Evolutionary conservation across 129 eudicot species (phyloP), one percentile per base, ranked within the genome.

Genomic region (Escallonia rubra): DNA sequence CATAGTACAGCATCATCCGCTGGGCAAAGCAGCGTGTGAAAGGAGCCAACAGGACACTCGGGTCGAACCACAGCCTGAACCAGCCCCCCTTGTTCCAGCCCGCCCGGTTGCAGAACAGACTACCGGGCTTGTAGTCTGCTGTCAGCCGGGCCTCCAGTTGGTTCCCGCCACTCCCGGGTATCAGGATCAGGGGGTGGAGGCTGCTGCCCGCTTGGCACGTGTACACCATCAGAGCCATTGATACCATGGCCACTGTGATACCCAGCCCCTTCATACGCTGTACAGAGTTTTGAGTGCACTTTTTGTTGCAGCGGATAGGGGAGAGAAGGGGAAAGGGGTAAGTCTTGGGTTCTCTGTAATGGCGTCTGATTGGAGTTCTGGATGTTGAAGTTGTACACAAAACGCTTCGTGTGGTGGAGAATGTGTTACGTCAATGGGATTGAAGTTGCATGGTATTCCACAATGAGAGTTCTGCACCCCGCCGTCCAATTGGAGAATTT

Each of bases 151-250:
- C 98, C 71, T 91, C 98, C 7, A 91, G 77, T 62, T 91, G 96
- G 91, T 91, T 91, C 43, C 98, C 98, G 7, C 98, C 98, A 7
- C 72, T 72, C 62, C 98, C 98, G 0, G 98, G 98, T 6, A 91
- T 76, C 50, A 91, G 56, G 47, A 91, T 73, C 64, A 91, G 64
- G 3, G 98, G 98, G 66, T 88, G 70, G 10, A 85, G 75, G 65
- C 59, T 61, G 40, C 51, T 62, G 15, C 61, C 65, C 0, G 82
- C 72, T 5, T 63, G 62, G 65, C 76, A 79, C 44, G 82, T 49
- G 76, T 10, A 66, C 10, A 83, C 16, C 64, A 79, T 76, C 50
- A 63, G 43, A 41, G 83, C 61, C 64, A 76, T 57, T 41, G 67
- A 63, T 10, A 67, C 43, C 46, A 62, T 34, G 55, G 65, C 57